A percentile compares a stretch with the other conserved stretches of the same genome.
Evolutionary conservation across 371 early-diverging fungal genomes (phyloP).

Genomic region (Mucor piriformis): DNA sequence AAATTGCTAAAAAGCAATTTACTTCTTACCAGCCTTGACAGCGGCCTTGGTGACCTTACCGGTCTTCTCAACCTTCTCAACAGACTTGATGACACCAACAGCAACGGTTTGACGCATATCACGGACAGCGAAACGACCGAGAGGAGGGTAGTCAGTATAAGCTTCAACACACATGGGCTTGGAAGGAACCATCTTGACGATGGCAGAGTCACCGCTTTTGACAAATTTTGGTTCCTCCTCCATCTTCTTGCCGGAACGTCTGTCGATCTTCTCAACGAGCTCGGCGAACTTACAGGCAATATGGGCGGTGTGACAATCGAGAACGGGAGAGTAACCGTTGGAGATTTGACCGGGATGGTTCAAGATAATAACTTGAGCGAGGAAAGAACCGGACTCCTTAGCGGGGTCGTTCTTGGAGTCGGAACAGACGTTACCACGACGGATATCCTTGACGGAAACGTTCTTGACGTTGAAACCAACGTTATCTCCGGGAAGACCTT

Average conservation of each 20-base stretch:
- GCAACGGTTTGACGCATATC: conserved; percentile 95
- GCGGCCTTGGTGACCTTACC: conserved; percentile 72
- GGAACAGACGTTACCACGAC: conserved; percentile 96
- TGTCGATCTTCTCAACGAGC: conserved; percentile 94
- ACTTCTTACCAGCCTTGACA: conserved; percentile 76
- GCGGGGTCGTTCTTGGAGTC: conserved; percentile 98
- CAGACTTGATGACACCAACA: conserved; percentile 96
- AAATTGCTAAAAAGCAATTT: conserved; percentile 31
- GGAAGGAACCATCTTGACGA: conserved; percentile 93
- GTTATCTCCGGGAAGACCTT: conserved; percentile 97
- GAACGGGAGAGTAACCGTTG: conserved; percentile 90
- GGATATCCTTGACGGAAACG: conserved; percentile 94
- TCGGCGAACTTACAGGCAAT: conserved; percentile 93
- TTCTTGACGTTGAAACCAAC: conserved; percentile 98
- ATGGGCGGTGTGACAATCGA: conserved; percentile 98
- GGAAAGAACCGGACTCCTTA: conserved; percentile 91
- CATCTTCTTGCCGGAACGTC: conserved; percentile 85
- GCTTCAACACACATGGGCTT: conserved; percentile 98
- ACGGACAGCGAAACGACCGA: conserved; percentile 98
- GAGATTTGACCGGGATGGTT: conserved; percentile 96
- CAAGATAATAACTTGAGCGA: conserved; percentile 94
- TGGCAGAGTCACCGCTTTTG: conserved; percentile 94
- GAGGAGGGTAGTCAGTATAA: conserved; percentile 90
- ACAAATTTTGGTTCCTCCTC: conserved; percentile 69
- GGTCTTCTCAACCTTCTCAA: conserved; percentile 78